Percentiles rank a stretch among this genome's conserved stretches.
Evolutionary conservation across 1,284 basidiomycete genomes (phyloP).

Genomic region (Apiotrichum sp.): DNA sequence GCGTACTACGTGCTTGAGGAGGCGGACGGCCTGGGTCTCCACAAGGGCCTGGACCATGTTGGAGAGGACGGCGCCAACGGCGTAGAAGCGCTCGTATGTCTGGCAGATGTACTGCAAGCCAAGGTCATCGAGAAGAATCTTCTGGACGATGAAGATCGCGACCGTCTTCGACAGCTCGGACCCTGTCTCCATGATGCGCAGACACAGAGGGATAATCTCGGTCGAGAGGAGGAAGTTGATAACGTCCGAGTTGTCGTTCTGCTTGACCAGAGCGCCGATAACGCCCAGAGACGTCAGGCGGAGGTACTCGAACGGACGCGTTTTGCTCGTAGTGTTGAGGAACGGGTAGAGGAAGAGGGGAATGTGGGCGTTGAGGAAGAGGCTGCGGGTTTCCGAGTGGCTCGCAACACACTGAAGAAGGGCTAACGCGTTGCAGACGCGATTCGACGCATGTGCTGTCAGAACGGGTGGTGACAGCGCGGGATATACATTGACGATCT

Average conservation of each 20-base stretch:
- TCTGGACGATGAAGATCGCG: slow-evolving; percentile 99
- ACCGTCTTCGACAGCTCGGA: slow-evolving; percentile 99
- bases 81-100: slow-evolving; percentile 98
- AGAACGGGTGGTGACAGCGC: slow-evolving; percentile 91
- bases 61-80: slow-evolving; percentile 94
- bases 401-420: slow-evolving; percentile 96
- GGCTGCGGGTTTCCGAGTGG: slow-evolving; percentile 83
- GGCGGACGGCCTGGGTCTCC: slow-evolving; percentile 91
- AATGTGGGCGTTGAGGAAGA: slow-evolving; percentile 94
- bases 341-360: slow-evolving; percentile 99
- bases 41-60: slow-evolving; percentile 98
- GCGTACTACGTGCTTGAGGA: slow-evolving; percentile 96
- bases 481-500: slow-evolving; percentile 99
- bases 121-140: slow-evolving; percentile 96
- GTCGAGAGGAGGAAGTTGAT: slow-evolving; percentile 99
- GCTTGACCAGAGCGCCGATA: slow-evolving; percentile 98
- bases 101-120: slow-evolving; percentile 98
- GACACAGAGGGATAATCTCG: slow-evolving; percentile 97
- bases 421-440: slow-evolving; percentile 97
- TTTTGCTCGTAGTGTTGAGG: slow-evolving; percentile 98
- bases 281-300: slow-evolving; percentile 96
- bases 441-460: slow-evolving; percentile 97
- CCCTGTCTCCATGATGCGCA: slow-evolving; percentile 99
- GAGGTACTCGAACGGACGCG: slow-evolving; percentile 96
- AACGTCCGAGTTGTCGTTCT: slow-evolving; percentile 98